Conservation (phyloP, 2,329 filamentous ascomycete genomes). For the Exophiala aquamarina region DNA sequence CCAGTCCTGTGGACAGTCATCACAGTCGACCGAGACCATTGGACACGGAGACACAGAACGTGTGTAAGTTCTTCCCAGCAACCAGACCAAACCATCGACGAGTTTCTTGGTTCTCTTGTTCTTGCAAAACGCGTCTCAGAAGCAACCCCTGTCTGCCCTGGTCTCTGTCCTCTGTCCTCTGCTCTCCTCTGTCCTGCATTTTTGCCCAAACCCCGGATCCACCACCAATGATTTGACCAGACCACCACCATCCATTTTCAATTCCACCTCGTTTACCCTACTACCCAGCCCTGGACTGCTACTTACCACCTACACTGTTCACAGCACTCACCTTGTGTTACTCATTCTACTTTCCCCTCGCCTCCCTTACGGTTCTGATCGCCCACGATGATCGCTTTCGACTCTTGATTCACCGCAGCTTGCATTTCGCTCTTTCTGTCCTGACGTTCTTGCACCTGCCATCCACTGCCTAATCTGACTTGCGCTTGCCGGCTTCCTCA, state of each 20-base stretch:
- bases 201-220: slow-evolving; percentile 18
- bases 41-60: slow-evolving; percentile 5
- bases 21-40: slow-evolving; percentile 3
- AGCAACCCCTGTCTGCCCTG: slow-evolving; percentile 2
- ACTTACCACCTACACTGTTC: not conserved
- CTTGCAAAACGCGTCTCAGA: slow-evolving; percentile 22
- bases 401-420: slow-evolving; percentile 1
- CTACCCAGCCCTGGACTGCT: not conserved
- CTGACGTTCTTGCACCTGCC: not conserved
- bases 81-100: too few species aligned
- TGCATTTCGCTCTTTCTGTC: not conserved
- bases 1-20: not conserved
- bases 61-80: too few species aligned
- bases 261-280: not conserved
- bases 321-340: too few species aligned
- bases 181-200: not conserved
- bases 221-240: slow-evolving; percentile 5
- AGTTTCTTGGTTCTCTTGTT: slow-evolving; percentile 2
- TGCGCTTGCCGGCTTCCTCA: slow-evolving; percentile 13
- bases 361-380: not conserved
- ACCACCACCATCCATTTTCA: slow-evolving; percentile 1
- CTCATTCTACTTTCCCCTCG: slow-evolving; percentile 4
- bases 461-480: slow-evolving; percentile 8
- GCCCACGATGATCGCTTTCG: slow-evolving; percentile 1
- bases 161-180: slow-evolving; percentile 6